Evolutionary conservation across 2,329 filamentous ascomycete species (phyloP).

Genomic region (Lasiodiplodia sp.): DNA sequence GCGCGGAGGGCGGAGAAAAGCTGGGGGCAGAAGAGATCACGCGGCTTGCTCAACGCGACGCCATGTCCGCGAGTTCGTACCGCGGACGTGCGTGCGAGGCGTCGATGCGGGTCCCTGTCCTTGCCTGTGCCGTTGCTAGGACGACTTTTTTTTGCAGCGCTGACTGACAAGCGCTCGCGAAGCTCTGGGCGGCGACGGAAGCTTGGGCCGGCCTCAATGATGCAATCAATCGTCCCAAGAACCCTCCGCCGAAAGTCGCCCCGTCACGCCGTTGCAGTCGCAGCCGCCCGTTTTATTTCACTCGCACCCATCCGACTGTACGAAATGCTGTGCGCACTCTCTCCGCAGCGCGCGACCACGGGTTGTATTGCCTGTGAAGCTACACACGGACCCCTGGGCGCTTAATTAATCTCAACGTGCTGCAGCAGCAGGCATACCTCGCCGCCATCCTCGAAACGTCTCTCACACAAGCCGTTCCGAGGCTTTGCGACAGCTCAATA

Average conservation of each 20-base stretch:
- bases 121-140: conserved; percentile 25
- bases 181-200: background rate
- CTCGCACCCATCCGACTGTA: background rate
- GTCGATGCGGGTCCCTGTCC: conserved; percentile 2
- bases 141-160: conserved; percentile 7
- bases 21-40: conserved; percentile 29
- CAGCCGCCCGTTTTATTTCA: background rate
- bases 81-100: conserved; percentile 8
- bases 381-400: conserved; percentile 25
- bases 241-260: conserved; percentile 5
- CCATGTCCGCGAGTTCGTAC: conserved; percentile 23
- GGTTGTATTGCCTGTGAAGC: conserved; percentile 9
- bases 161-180: conserved; percentile 7
- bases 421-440: conserved; percentile 11
- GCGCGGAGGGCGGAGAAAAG: conserved; percentile 29
- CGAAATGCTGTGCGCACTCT: background rate
- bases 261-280: background rate
- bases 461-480: conserved; percentile 17
- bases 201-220: conserved; percentile 28
- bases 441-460: conserved; percentile 6
- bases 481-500: conserved; percentile 17
- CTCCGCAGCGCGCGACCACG: conserved; percentile 13
- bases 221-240: conserved; percentile 17
- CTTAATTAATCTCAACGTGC: conserved; percentile 28
- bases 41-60: conserved; percentile 24